Conservation (phyloP, 2,329 filamentous ascomycete genomes). For the Diaporthe sp. region DNA sequence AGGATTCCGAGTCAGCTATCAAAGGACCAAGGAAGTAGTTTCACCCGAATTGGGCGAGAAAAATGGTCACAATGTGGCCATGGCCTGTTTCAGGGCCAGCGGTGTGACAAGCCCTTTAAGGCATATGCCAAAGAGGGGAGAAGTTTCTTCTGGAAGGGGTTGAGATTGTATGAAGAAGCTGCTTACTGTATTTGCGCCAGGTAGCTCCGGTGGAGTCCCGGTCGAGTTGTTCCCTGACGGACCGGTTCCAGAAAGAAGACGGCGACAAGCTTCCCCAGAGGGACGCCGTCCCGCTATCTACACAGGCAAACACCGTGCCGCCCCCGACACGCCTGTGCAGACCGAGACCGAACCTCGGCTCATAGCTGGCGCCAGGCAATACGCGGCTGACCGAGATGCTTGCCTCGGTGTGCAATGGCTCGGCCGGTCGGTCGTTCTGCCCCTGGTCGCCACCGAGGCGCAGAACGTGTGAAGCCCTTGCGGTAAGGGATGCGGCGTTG, state of each 20-base stretch:
- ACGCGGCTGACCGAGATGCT: constrained; percentile 42
- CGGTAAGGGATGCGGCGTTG: constrained; percentile 49
- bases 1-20: too few species aligned
- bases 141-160: too few species aligned
- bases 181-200: constrained; percentile 36
- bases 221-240: not conserved
- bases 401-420: constrained; percentile 50
- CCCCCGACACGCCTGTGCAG: constrained; percentile 46
- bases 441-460: constrained; percentile 37
- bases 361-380: constrained; percentile 33
- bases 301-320: constrained; percentile 50
- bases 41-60: too few species aligned
- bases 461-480: constrained; percentile 49
- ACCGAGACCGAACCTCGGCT: constrained; percentile 46
- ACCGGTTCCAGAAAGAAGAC: not conserved
- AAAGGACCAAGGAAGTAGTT: too few species aligned
- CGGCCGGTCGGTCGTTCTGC: constrained; percentile 31
- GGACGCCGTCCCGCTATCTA: constrained; percentile 53
- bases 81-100: too few species aligned
- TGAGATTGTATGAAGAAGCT: too few species aligned
- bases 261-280: constrained; percentile 12
- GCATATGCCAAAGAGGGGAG: too few species aligned
- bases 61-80: too few species aligned
- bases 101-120: too few species aligned
- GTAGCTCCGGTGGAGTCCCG: not conserved